Conservation (phyloP, 768 basidiomycete species). For the Scleroderma citrinum region DNA sequence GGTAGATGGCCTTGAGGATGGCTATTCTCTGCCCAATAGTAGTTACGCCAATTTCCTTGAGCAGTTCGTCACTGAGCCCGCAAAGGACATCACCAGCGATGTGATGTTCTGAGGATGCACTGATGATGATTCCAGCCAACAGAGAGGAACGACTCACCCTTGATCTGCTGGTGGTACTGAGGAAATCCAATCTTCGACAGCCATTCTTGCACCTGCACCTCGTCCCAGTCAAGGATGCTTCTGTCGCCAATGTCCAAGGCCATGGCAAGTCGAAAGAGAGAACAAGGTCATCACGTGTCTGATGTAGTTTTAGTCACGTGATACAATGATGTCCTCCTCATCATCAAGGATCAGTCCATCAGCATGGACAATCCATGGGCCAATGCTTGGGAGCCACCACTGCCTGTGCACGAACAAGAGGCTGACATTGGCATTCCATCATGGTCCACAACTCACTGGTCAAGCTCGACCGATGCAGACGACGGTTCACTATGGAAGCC, state of each 20-base stretch:
- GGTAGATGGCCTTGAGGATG: slow-evolving; percentile 90
- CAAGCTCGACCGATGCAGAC: slow-evolving; percentile 36
- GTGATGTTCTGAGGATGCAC: slow-evolving; percentile 61
- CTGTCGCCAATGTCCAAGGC: slow-evolving; percentile 27
- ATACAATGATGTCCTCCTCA: not conserved
- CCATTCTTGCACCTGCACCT: slow-evolving; percentile 76
- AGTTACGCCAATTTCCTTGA: slow-evolving; percentile 83
- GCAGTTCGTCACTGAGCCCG: slow-evolving; percentile 72
- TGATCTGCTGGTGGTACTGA: slow-evolving; percentile 79
- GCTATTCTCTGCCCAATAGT: slow-evolving; percentile 88
- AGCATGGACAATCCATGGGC: slow-evolving; percentile 75
- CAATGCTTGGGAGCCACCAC: slow-evolving; percentile 57
- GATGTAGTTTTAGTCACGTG: not conserved
- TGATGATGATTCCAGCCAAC: not conserved
- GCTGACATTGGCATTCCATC: slow-evolving; percentile 53
- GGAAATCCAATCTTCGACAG: slow-evolving; percentile 71
- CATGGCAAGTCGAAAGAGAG: slow-evolving; percentile 15
- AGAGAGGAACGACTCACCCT: slow-evolving; percentile 44
- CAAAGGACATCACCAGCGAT: slow-evolving; percentile 89
- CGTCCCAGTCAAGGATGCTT: slow-evolving; percentile 61
- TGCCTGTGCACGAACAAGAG: slow-evolving; percentile 33
- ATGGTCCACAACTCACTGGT: slow-evolving; percentile 49
- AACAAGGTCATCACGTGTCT: not conserved
- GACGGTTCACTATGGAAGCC: slow-evolving; percentile 38
- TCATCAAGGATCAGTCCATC: not conserved